phyloP scores from a whole-genome alignment of 2,329 filamentous ascomycete species.

The Penicillium occitanis region DNA sequence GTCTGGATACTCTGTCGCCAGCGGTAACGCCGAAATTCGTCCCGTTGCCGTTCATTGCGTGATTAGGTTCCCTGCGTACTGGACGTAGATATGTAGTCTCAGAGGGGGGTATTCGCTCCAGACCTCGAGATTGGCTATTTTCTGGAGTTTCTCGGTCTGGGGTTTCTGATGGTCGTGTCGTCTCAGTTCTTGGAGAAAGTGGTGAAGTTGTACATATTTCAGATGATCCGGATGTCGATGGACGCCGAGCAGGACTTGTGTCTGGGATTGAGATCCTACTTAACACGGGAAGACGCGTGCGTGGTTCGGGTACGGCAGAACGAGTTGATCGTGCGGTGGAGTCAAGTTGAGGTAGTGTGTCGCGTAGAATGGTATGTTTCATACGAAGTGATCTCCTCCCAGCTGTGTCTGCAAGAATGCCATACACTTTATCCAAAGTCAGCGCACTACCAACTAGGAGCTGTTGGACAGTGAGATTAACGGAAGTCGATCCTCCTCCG shows the following conservation, averaged over 20 bases:
- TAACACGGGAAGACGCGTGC: background rate
- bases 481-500: background rate
- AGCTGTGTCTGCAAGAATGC: background rate
- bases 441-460: slow-evolving; percentile 5
- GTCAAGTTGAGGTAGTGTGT: background rate
- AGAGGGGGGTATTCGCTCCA: background rate
- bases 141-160: background rate
- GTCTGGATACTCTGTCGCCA: background rate
- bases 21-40: background rate
- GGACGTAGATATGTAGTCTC: background rate
- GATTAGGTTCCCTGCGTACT: background rate
- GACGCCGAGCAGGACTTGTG: too few relatives aligned
- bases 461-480: background rate
- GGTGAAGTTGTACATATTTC: background rate
- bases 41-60: background rate
- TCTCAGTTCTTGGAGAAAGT: background rate
- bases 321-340: background rate
- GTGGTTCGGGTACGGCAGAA: background rate
- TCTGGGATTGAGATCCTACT: background rate
- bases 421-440: slow-evolving; percentile 1
- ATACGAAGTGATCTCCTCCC: background rate
- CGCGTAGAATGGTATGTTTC: background rate
- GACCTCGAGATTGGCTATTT: background rate
- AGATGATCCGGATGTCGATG: background rate
- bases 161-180: background rate